Conservation (phyloP, 169 alveolate species). For the Plasmodium vinckei region DNA sequence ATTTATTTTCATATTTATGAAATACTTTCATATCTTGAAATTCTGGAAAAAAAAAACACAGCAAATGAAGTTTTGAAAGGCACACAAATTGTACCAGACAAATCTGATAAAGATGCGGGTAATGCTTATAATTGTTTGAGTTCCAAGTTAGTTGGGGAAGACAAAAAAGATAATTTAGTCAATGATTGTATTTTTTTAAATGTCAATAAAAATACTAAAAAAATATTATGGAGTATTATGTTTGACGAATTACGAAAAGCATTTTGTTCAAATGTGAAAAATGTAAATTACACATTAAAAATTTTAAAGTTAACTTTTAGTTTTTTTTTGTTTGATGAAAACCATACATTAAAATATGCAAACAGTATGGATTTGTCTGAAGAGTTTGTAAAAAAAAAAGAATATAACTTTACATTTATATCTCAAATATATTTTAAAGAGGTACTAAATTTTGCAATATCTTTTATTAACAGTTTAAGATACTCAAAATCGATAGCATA, state of each 20-base stretch:
- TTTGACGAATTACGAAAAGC: constrained; percentile 47
- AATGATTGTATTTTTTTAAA: constrained; percentile 60
- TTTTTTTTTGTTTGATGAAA: constrained; percentile 55
- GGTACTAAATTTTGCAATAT: constrained; percentile 29
- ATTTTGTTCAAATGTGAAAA: constrained; percentile 35
- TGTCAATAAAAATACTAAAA: constrained; percentile 40
- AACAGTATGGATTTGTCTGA: not conserved
- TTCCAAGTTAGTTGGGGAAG: not conserved
- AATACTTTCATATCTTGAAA: constrained; percentile 28
- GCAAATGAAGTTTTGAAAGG: not conserved
- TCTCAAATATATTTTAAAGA: constrained; percentile 56
- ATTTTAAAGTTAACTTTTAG: constrained; percentile 42
- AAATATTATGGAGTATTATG: constrained; percentile 46
- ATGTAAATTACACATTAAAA: constrained; percentile 63
- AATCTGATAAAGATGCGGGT: not conserved
- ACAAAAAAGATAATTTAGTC: not conserved
- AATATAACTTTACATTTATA: constrained; percentile 28
- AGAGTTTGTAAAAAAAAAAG: constrained; percentile 4
- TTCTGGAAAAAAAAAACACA: constrained; percentile 5
- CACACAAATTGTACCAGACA: constrained; percentile 29
- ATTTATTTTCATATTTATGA: constrained; percentile 57
- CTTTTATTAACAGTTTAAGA: constrained; percentile 32
- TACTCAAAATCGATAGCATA: constrained; percentile 22
- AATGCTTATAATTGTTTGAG: not conserved
- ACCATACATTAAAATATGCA: constrained; percentile 2